Evolutionary conservation across 164 flowering plant species (phyloP), one percentile per base, ranked within the genome.

Genomic region (Cinnamomum micranthum): DNA sequence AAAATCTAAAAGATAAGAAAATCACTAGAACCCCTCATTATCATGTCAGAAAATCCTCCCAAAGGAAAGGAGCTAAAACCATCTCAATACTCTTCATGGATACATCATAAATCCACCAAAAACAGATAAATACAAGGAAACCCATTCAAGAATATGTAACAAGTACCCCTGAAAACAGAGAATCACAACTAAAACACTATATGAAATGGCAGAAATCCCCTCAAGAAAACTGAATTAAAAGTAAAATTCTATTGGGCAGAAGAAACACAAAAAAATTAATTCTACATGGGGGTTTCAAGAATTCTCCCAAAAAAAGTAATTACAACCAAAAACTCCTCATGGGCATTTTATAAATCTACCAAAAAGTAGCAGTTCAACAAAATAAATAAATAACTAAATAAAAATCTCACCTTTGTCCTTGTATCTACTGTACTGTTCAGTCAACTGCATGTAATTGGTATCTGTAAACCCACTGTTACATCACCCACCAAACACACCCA

Each of bases 391-490:
- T 50, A 41, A 66, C 15, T 28, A 0, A 11, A 59, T 2, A 31
- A 72, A 59, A 52, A 63, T 17, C 77, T 24, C 24, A 92, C 98
- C 97, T 81, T 85, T 80, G 77, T 84, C 89, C 83, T 89, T 95
- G 90, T 86, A 91, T 77, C 80, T 90, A 62, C 65, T 47, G 78
- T 92, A 85, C 73, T 93, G 92, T 58, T 92, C 90, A 19, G 93
- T 83, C 84, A 95, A 77, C 82, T 93, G 89, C 27, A 89, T 84
- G 78, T 93, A 95, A 79, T 95, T 93, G 47, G 76, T 4, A 69
- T 92, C 83, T 3, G 93, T 87, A 71, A 87, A 87, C 4, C 92
- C 92, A 81, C 98, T 95, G 91, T 75, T 77, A 50, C 74, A 82
- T 20, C 17, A 22, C 75, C 65, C 62, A 65, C 14, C 20, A 41